Conservation (phyloP, 148 eudicot genomes). For the Fagopyrum tataricum region DNA sequence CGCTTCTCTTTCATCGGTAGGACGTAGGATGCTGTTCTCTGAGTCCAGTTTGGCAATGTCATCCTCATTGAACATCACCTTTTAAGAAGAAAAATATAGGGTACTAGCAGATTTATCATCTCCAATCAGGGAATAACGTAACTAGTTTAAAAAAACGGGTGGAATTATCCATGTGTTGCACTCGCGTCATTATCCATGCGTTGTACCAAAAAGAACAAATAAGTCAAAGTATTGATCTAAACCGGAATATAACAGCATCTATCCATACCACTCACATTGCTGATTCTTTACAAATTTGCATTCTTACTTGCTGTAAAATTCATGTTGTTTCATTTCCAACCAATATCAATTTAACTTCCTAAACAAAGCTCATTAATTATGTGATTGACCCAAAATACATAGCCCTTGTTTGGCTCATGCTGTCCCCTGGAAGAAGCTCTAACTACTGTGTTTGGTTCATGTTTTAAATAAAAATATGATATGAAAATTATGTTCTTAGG, state of each 20-base stretch:
- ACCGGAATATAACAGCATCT: background rate
- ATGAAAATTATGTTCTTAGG: too few relatives aligned
- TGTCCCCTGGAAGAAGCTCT: too few relatives aligned
- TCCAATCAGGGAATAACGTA: background rate
- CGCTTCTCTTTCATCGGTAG: slow-evolving; percentile 66
- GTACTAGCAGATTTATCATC: background rate
- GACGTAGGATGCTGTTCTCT: slow-evolving; percentile 56
- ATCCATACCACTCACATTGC: background rate
- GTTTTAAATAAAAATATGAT: too few relatives aligned
- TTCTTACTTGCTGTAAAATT: background rate
- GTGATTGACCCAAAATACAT: background rate
- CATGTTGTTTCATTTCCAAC: background rate
- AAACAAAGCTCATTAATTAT: background rate
- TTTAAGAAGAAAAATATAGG: slow-evolving; percentile 1
- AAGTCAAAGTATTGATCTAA: background rate
- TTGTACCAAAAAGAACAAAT: background rate
- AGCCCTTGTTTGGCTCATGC: too few relatives aligned
- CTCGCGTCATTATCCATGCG: background rate
- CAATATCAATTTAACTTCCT: background rate
- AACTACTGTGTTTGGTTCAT: too few relatives aligned
- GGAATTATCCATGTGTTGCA: background rate
- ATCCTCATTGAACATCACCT: slow-evolving; percentile 86
- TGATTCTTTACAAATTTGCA: background rate
- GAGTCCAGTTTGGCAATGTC: slow-evolving; percentile 53
- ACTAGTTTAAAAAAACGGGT: background rate